These are phyloP conservation scores for Madurella mycetomatis DNA, from an alignment of 2,329 filamentous ascomycete species.

Conservation along the genomic window DNA sequence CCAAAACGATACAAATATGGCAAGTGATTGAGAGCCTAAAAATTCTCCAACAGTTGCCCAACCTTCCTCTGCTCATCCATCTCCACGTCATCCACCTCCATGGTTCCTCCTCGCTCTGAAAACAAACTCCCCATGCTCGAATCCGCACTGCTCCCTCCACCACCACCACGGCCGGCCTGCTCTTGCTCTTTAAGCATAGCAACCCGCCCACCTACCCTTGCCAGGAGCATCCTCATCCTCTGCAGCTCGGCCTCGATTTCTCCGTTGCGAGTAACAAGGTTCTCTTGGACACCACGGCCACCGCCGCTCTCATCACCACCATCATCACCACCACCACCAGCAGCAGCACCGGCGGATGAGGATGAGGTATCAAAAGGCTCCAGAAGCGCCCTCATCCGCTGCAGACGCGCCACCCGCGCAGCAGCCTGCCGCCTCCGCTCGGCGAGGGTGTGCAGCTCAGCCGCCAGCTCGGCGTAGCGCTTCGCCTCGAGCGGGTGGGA, in stretches of 20 bases:
- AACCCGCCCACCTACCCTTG: constrained; percentile 54
- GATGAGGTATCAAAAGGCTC: constrained; percentile 40
- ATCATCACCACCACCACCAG: not conserved
- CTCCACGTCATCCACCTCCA: constrained; percentile 34
- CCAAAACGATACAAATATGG: too few relatives aligned
- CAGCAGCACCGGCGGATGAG: not conserved
- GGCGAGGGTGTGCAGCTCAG: constrained; percentile 47
- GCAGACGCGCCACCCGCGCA: constrained; percentile 42
- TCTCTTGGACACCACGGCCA: constrained; percentile 53
- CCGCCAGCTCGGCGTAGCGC: constrained; percentile 49
- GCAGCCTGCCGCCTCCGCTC: constrained; percentile 36
- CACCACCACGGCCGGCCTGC: not conserved
- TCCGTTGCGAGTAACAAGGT: constrained; percentile 61
- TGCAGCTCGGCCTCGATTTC: constrained; percentile 63
- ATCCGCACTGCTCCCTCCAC: not conserved
- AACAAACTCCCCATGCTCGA: constrained; percentile 7
- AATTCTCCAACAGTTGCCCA: constrained; percentile 27
- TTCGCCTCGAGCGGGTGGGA: constrained; percentile 35
- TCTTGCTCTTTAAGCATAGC: constrained; percentile 21
- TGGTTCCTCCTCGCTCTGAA: constrained; percentile 16
- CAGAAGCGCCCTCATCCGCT: constrained; percentile 47
- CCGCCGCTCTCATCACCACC: constrained; percentile 19
- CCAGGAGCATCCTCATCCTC: constrained; percentile 60
- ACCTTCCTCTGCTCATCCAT: constrained; percentile 41
- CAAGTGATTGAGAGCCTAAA: constrained; percentile 2